Evolutionary conservation across 2,329 filamentous ascomycete species (phyloP), one percentile per base, ranked within the genome.

Genomic region (Colletotrichum trifolii): DNA sequence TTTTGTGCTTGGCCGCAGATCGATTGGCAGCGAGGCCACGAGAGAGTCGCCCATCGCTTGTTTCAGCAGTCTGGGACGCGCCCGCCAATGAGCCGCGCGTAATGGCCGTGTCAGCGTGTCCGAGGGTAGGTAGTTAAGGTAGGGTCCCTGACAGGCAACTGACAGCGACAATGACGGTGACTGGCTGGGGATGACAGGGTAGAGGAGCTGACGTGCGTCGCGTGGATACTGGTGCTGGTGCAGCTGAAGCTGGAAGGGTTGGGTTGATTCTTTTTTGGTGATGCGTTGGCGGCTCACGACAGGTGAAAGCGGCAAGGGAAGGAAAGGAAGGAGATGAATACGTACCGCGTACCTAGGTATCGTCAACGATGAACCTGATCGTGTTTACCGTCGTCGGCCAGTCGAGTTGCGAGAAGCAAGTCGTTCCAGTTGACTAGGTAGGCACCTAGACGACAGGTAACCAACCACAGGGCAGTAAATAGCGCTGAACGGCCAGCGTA

Each of bases 31-130:
- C 49, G 58, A 56, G 52, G 25, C 11, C n/a, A 17, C 47, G 36
- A 52, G 10, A 56, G 36, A 56, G 40, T 8, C 42, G 62, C 4
- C 58, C 36, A 56, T 65, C 62, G 58, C 62, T 56, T 65, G 62
- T 65, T 65, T 65, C 62, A 65, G 55, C 62, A 35, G 58, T 54
- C 36, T 34, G 48, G 53, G 46, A 55, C 46, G 62, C 50, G 40
- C 39, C 58, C 57, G 42, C 62, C 62, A 65, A 62, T 65, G 62
- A 65, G 58, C 58, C 58, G 58, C 62, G 62, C 52, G 58, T 46
- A 65, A 46, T 33, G n/a, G 52, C 52, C 35, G 50, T 47, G 57
- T 55, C 50, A 3, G 11, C 39, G 49, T 42, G 42, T 36, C 36
- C 25, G 25, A 25, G 25, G 25, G 25, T 25, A 25, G 25, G 3